Percentiles rank a stretch among this genome's conserved stretches.
phyloP scores from a whole-genome alignment of 2,329 filamentous ascomycete genomes.

The Boeremia exigua region DNA sequence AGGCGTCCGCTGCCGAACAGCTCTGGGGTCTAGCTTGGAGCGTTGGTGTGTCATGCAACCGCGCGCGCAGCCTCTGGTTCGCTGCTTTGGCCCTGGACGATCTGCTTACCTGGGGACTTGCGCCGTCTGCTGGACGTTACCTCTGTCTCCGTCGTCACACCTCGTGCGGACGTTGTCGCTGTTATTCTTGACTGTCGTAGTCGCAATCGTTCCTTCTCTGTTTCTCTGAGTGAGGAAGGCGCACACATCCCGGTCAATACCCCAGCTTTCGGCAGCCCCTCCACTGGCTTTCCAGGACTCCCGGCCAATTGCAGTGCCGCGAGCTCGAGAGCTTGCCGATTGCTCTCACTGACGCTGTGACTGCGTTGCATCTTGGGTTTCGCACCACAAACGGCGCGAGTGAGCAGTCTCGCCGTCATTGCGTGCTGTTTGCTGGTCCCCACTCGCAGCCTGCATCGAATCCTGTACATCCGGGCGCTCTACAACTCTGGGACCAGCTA shows the following conservation, averaged over 20 bases:
- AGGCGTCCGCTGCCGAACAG: constrained; percentile 21
- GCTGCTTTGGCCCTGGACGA: constrained; percentile 29
- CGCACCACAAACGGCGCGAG: constrained; percentile 27
- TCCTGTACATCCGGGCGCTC: constrained; percentile 17
- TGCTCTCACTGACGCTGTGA: constrained; percentile 39
- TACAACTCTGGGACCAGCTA: constrained; percentile 16
- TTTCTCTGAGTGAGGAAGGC: constrained; percentile 2
- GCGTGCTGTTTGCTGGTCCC: constrained; percentile 8
- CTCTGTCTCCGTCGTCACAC: constrained; percentile 16
- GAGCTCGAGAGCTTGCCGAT: constrained; percentile 26
- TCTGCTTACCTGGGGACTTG: constrained; percentile 18
- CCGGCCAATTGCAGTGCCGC: constrained; percentile 35
- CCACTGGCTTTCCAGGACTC: constrained; percentile 15
- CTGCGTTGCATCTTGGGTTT: constrained; percentile 26
- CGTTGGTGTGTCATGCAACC: constrained; percentile 41
- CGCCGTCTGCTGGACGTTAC: constrained; percentile 25
- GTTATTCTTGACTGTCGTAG: constrained; percentile 1
- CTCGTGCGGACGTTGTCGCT: constrained; percentile 7
- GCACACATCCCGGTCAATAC: constrained; percentile 15
- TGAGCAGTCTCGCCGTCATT: constrained; percentile 14
- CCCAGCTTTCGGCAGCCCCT: constrained; percentile 22
- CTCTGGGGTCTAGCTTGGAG: constrained; percentile 27
- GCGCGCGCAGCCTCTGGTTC: constrained; percentile 33
- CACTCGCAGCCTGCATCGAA: constrained; percentile 2
- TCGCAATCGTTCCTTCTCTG: background rate